Conservation (phyloP, 768 basidiomycete genomes). For the Xanthoconium purpureum region DNA sequence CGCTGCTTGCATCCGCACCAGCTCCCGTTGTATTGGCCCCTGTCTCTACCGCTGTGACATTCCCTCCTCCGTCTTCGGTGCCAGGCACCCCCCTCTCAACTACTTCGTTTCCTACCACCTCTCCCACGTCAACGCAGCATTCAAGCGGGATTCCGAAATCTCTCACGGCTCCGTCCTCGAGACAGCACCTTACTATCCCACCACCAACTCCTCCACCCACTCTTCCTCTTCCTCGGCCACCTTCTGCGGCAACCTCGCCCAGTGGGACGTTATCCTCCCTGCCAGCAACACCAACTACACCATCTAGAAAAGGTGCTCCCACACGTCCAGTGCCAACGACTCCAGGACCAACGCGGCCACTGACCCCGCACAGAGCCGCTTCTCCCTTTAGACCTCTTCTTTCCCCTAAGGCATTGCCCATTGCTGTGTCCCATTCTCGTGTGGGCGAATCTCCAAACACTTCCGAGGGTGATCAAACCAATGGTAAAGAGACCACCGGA, state of each 20-base stretch:
- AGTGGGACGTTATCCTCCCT: neutral
- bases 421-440: neutral
- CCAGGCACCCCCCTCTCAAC: constrained; percentile 21
- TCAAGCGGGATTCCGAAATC: constrained; percentile 8
- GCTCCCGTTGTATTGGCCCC: constrained; percentile 3
- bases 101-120: constrained; percentile 7
- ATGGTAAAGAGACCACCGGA: constrained; percentile 1
- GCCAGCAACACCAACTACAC: neutral
- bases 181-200: constrained; percentile 28
- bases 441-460: neutral
- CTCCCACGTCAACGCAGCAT: neutral
- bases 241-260: constrained; percentile 8
- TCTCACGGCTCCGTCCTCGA: constrained; percentile 14
- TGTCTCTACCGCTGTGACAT: neutral
- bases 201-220: constrained; percentile 32
- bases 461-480: constrained; percentile 8
- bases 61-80: constrained; percentile 17
- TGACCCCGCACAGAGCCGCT: constrained; percentile 11
- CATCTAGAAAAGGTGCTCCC: constrained; percentile 12
- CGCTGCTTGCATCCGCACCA: constrained; percentile 7
- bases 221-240: constrained; percentile 28
- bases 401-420: constrained; percentile 10
- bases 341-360: constrained; percentile 11
- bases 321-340: constrained; percentile 13
- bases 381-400: constrained; percentile 25